These are phyloP conservation scores for Leccinum uliginosum DNA, from an alignment of 768 basidiomycete species.

Conservation along the genomic window DNA sequence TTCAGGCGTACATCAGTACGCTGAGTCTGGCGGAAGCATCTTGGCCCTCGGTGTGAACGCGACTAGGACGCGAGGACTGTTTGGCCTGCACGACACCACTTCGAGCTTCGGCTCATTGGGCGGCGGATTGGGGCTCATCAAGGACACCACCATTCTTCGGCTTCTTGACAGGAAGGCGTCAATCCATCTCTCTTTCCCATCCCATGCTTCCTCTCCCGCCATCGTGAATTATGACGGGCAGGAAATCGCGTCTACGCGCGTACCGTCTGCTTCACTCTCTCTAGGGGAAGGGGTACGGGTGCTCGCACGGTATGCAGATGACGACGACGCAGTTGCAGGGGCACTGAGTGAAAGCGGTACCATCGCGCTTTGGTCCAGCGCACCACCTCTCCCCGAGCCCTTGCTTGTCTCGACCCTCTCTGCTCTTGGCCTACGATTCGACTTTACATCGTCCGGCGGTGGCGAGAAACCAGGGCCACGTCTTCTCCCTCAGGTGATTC, in stretches of 20 bases:
- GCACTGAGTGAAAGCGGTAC: slow-evolving; percentile 21
- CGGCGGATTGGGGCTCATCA: slow-evolving; percentile 30
- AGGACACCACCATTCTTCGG: slow-evolving; percentile 23
- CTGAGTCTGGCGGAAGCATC: slow-evolving; percentile 65
- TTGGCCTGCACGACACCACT: slow-evolving; percentile 32
- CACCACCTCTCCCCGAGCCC: slow-evolving; percentile 21
- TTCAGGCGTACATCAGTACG: slow-evolving; percentile 52
- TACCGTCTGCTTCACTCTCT: slow-evolving; percentile 16
- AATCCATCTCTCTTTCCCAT: slow-evolving; percentile 26
- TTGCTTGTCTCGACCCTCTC: slow-evolving; percentile 19
- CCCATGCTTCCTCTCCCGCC: slow-evolving; percentile 7
- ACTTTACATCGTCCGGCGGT: neutral
- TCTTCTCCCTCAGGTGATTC: slow-evolving; percentile 28
- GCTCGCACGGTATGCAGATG: slow-evolving; percentile 17
- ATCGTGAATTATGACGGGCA: slow-evolving; percentile 6
- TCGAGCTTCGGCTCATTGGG: slow-evolving; percentile 38
- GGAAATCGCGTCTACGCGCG: slow-evolving; percentile 4
- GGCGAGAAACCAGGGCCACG: neutral
- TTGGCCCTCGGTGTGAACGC: slow-evolving; percentile 62
- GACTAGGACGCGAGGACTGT: slow-evolving; percentile 42
- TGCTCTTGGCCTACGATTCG: slow-evolving; percentile 25
- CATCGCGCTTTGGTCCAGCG: slow-evolving; percentile 29
- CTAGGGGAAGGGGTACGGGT: slow-evolving; percentile 11
- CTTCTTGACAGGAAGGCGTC: slow-evolving; percentile 21
- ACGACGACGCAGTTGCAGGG: slow-evolving; percentile 13